Conservation (phyloP, 345 rosid species). For the Eucalyptus melliodora region DNA sequence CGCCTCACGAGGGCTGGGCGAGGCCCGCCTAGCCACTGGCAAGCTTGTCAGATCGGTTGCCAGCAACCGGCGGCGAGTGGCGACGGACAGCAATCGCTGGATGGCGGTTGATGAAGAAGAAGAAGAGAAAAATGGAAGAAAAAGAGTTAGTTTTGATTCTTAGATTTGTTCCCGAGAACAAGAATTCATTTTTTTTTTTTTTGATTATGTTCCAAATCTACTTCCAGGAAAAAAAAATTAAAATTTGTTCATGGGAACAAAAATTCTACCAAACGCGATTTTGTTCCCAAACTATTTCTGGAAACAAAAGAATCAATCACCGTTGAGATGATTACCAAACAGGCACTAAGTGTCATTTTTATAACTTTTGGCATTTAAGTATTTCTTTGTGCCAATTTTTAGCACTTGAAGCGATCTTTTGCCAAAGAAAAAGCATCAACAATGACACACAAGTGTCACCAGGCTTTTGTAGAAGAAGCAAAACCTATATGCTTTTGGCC, state of each 20-base stretch:
- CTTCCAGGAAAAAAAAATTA: accelerated
- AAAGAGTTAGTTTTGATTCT: no score
- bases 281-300: accelerated
- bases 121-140: no score
- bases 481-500: neutral
- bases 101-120: no score
- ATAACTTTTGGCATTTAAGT: no score
- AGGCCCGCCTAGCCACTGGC: accelerated
- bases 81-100: accelerated
- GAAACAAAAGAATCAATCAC: accelerated
- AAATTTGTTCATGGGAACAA: accelerated
- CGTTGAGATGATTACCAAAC: no score
- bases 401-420: no score
- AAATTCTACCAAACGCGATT: accelerated
- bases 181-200: no score
- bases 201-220: no score
- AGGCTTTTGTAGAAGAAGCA: neutral
- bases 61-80: accelerated
- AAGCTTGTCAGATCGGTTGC: accelerated
- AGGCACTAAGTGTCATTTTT: no score
- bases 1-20: accelerated
- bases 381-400: accelerated
- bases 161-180: no score
- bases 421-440: neutral
- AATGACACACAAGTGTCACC: neutral